Base-by-base conservation (phyloP, 108 stramenopile species). In the Nitzschia inconspicua region DNA sequence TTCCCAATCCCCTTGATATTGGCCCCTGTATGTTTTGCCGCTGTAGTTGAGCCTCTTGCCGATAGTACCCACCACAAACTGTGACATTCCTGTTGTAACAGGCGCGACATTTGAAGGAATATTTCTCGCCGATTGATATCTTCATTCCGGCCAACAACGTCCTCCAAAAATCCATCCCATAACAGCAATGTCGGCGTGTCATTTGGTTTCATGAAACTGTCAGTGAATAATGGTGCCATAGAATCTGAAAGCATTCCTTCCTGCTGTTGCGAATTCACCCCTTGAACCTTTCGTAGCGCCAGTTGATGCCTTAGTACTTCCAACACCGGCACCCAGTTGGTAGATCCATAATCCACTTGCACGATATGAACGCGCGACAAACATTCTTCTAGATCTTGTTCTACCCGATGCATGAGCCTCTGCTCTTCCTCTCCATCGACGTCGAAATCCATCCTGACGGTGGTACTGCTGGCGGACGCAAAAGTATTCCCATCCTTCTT, bases 161-260 rank as follows among this genome's bases (percentile, higher is more conserved):
- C 53, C 29, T 56, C 28, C 13, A 58, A 39, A 53, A 72, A 72
- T 3, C 71, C 71, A 53, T 72, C 72, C 72, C 72, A 73, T 22
- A 73, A 31, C 2, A 73, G 18, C 30, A 73, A 41, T 2, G 58
- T 73, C 1, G 72, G 72, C 16, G 49, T 11, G 13, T 42, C 44
- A 37, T n/a, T 14, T 0, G 41, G 0, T n/a, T n/a, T n/a, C n/a
- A n/a, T n/a, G n/a, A n/a, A n/a, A n/a, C n/a, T n/a, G n/a, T n/a
- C n/a, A n/a, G n/a, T n/a, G n/a, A n/a, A n/a, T n/a, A n/a, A n/a
- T n/a, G n/a, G n/a, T n/a, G n/a, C n/a, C n/a, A n/a, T n/a, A n/a
- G n/a, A n/a, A n/a, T n/a, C n/a, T n/a, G n/a, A n/a, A n/a, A n/a
- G n/a, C n/a, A n/a, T n/a, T n/a, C n/a, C n/a, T n/a, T n/a, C n/a